Evolutionary conservation across 1,284 basidiomycete genomes (phyloP), one percentile per base, ranked within the genome.

Genomic region (Phellopilus nigrolimitatus): DNA sequence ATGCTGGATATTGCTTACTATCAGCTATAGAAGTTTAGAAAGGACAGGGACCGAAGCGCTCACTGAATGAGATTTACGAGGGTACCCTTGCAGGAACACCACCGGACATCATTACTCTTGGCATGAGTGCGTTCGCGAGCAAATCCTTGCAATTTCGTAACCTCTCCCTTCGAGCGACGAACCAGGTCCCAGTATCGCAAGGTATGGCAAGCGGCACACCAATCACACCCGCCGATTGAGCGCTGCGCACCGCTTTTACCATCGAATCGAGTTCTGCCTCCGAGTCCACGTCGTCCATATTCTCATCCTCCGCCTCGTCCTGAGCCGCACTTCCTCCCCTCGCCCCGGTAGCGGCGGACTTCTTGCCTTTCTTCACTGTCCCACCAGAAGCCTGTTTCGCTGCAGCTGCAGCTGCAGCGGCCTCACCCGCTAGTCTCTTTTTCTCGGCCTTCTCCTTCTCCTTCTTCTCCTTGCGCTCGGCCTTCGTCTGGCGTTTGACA

Each of bases 401-500:
- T n/a, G 60, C 55, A 25, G 66, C 62, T 47, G 76, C 70, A 1
- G 81, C 77, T 28, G 78, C 77, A 21, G 83, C 82, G 34, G 79
- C 79, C 63, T 87, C 82, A 55, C 78, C 74, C 8, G 80, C 80
- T 19, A 78, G 69, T 49, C 79, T 71, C 67, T 88, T 88, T 75
- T 85, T 87, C 67, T 82, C 85, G 13, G 80, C 71, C 64, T 85
- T 88, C 67, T 91, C 88, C 51, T 76, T 72, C 57, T 88, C 86
- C 54, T 80, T 78, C 63, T 86, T 82, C 63, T 88, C 87, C 66
- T 88, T 89, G 68, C 82, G 82, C 69, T 89, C 85, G 6, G 83
- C 82, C 61, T 90, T 90, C 24, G 82, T 84, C 67, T 88, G 86
- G 41, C 80, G 76, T 68, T 92, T 91, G 27, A 89, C 85, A 0